Conservation (phyloP, 2,329 filamentous ascomycete species). For the Exserohilum turcica region DNA sequence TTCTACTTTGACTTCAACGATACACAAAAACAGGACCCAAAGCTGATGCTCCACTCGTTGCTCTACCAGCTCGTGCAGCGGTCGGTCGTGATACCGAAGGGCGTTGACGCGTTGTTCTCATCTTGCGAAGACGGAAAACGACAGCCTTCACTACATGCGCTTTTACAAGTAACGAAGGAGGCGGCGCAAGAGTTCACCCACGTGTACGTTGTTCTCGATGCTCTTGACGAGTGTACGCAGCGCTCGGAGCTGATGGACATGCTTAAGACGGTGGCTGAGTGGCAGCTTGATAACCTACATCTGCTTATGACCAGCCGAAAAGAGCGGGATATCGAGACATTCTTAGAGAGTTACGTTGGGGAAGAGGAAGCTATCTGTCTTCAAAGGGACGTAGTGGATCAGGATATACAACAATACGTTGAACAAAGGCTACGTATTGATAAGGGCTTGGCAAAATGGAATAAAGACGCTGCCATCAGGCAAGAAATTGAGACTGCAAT, state of each 20-base stretch:
- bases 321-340: conserved; percentile 36
- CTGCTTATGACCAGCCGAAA: conserved; percentile 36
- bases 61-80: conserved; percentile 43
- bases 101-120: conserved; percentile 34
- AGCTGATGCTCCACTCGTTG: conserved; percentile 47
- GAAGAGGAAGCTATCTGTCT: conserved; percentile 24
- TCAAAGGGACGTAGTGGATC: conserved; percentile 32
- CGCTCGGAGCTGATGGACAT: conserved; percentile 29
- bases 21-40: conserved; percentile 41
- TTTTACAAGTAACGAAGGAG: conserved; percentile 26
- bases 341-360: conserved; percentile 19
- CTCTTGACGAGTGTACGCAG: conserved; percentile 36
- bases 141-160: conserved; percentile 28
- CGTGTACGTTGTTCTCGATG: conserved; percentile 32
- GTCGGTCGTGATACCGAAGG: conserved; percentile 10
- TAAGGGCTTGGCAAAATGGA: conserved; percentile 31
- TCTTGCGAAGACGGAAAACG: conserved; percentile 26
- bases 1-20: conserved; percentile 49
- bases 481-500: conserved; percentile 35
- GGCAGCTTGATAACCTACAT: conserved; percentile 31
- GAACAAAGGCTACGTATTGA: conserved; percentile 44
- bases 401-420: conserved; percentile 38
- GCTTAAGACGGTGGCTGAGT: conserved; percentile 24
- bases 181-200: conserved; percentile 33
- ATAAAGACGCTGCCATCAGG: conserved; percentile 27